A percentile compares a stretch with the other conserved stretches of the same genome.
Conservation (phyloP, 2,329 filamentous ascomycete genomes). For the Aaosphaeria pasadenensis region DNA sequence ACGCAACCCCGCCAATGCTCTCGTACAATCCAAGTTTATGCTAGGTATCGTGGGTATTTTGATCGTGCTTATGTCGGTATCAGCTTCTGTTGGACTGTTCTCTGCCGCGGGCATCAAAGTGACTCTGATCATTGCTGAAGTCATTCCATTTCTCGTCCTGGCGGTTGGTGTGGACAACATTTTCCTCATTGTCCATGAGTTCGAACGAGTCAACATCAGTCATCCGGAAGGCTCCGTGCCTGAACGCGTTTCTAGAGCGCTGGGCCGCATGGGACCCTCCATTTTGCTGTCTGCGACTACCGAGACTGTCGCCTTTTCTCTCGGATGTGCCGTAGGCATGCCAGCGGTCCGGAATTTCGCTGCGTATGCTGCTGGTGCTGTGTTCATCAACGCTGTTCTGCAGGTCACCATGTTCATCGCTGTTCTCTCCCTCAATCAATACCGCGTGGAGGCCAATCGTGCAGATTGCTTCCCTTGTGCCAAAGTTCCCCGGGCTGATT, state of each 20-base stretch:
- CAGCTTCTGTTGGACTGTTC: constrained; percentile 90
- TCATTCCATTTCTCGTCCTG: constrained; percentile 95
- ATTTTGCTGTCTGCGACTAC: constrained; percentile 94
- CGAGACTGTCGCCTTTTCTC: constrained; percentile 87
- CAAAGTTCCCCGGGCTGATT: constrained; percentile 70
- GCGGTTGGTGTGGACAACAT: constrained; percentile 99
- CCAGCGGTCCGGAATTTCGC: constrained; percentile 97
- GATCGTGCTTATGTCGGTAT: constrained; percentile 97
- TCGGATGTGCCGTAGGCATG: constrained; percentile 95
- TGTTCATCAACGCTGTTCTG: constrained; percentile 94
- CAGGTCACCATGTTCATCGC: constrained; percentile 98
- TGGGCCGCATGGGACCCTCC: constrained; percentile 96
- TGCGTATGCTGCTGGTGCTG: constrained; percentile 90
- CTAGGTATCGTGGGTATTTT: constrained; percentile 91
- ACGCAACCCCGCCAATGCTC: constrained; percentile 74
- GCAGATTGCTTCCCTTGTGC: constrained; percentile 92
- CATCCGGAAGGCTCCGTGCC: constrained; percentile 87
- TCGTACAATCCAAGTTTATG: constrained; percentile 96
- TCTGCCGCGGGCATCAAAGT: constrained; percentile 90
- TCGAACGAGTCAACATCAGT: constrained; percentile 89
- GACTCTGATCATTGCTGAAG: constrained; percentile 95
- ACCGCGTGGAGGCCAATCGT: constrained; percentile 80
- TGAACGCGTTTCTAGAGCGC: constrained; percentile 76
- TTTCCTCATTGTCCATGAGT: constrained; percentile 97
- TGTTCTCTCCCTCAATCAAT: constrained; percentile 85